Evolutionary conservation across 169 alveolate species (phyloP).

Genomic region (Babesia sp.): DNA sequence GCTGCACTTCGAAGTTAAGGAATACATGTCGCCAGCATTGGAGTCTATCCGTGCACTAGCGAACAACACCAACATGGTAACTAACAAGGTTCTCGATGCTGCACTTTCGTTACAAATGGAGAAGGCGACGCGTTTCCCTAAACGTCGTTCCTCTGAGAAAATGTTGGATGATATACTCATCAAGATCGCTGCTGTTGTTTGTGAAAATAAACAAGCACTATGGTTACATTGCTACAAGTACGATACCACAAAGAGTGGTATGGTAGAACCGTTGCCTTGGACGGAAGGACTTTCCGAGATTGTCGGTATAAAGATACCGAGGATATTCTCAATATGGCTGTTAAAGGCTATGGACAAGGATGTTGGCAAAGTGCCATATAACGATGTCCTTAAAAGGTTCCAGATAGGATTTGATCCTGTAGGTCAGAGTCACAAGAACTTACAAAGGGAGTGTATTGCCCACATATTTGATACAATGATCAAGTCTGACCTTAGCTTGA

Average conservation of each 20-base stretch:
- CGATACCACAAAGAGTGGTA: constrained; percentile 40
- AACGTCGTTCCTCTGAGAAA: constrained; percentile 25
- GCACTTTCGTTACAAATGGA: constrained; percentile 44
- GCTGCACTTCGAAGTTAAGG: constrained; percentile 83
- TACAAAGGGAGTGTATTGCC: constrained; percentile 62
- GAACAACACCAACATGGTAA: constrained; percentile 60
- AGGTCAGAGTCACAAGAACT: constrained; percentile 48
- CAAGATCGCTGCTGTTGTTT: constrained; percentile 54
- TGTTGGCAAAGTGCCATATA: constrained; percentile 67
- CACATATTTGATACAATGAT: constrained; percentile 75
- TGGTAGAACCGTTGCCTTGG: constrained; percentile 56
- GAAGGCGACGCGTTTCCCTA: constrained; percentile 25
- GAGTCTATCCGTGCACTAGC: constrained; percentile 71
- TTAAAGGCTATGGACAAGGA: constrained; percentile 65
- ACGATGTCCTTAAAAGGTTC: constrained; percentile 70
- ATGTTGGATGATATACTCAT: constrained; percentile 39
- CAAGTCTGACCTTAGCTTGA: constrained; percentile 77
- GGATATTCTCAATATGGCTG: constrained; percentile 63
- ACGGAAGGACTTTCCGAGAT: constrained; percentile 62
- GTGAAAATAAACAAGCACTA: constrained; percentile 58
- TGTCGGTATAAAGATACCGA: constrained; percentile 58
- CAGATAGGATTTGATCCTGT: constrained; percentile 53
- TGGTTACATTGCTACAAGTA: constrained; percentile 67
- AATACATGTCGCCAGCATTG: constrained; percentile 84
- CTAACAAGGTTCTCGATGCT: constrained; percentile 55